Evolutionary conservation across 371 early-diverging fungal species (phyloP).

Genomic region (Saksenaea oblongispora): DNA sequence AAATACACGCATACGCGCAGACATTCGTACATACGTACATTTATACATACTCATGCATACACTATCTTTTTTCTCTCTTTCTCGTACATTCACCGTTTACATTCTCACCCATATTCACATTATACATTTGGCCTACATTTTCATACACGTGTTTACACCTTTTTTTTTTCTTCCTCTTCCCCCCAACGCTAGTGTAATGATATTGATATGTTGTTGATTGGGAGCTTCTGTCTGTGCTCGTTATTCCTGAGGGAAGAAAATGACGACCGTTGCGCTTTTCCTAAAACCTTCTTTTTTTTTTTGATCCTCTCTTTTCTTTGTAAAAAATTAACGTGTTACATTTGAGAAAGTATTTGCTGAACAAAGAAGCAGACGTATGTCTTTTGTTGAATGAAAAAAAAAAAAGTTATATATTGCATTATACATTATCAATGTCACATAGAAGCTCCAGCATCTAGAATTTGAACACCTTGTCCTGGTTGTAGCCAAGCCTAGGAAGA

Average conservation of each 20-base stretch:
- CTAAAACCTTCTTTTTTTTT: too few relatives aligned
- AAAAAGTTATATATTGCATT: background rate
- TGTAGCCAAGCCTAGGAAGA: conserved; percentile 67
- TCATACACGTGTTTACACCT: too few relatives aligned
- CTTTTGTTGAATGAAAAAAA: background rate
- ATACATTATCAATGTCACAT: background rate
- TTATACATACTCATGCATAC: conserved; percentile 1
- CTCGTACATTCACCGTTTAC: background rate
- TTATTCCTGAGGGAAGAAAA: too few relatives aligned
- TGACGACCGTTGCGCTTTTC: too few relatives aligned
- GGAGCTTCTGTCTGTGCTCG: too few relatives aligned
- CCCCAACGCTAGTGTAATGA: too few relatives aligned
- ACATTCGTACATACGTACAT: background rate
- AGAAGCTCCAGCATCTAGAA: conserved; percentile 56
- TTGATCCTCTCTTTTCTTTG: too few relatives aligned
- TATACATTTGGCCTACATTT: background rate
- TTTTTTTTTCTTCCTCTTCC: too few relatives aligned
- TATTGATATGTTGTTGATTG: too few relatives aligned
- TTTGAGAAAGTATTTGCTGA: too few relatives aligned
- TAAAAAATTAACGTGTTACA: too few relatives aligned
- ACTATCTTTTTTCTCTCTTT: background rate
- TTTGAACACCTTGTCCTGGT: conserved; percentile 82
- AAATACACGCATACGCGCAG: conserved; percentile 7
- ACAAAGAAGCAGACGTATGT: background rate
- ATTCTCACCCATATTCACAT: background rate